A percentile compares a stretch with the other conserved stretches of the same genome.
Conservation (phyloP, 2,329 filamentous ascomycete species). For the Dothideomycetes sp. region DNA sequence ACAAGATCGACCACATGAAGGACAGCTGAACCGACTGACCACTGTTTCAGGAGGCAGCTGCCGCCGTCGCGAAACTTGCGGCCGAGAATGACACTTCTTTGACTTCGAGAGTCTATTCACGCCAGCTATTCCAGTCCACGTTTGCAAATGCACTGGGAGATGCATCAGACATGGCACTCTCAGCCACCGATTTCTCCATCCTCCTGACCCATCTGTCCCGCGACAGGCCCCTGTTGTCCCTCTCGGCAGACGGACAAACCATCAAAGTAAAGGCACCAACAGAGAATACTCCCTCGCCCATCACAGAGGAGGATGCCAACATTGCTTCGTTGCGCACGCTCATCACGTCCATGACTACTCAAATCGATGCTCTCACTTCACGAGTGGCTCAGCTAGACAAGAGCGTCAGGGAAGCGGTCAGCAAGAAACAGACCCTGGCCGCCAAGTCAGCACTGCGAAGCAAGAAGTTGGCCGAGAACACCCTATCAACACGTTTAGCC, state of each 20-base stretch:
- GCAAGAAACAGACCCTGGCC: slow-evolving; percentile 59
- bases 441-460: slow-evolving; percentile 70
- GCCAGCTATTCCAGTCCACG: slow-evolving; percentile 17
- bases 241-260: slow-evolving; percentile 34
- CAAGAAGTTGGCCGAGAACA: slow-evolving; percentile 71
- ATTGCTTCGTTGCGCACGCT: slow-evolving; percentile 73
- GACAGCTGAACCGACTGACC: too few relatives aligned
- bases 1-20: too few relatives aligned
- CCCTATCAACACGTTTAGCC: slow-evolving; percentile 58
- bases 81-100: slow-evolving; percentile 20
- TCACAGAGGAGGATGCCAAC: slow-evolving; percentile 69
- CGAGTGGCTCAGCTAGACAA: slow-evolving; percentile 39
- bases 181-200: slow-evolving; percentile 31
- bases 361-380: slow-evolving; percentile 53
- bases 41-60: slow-evolving; percentile 25
- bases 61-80: slow-evolving; percentile 24
- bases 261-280: slow-evolving; percentile 61
- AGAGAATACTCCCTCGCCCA: slow-evolving; percentile 30
- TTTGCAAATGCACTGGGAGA: slow-evolving; percentile 12
- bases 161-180: slow-evolving; percentile 18
- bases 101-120: slow-evolving; percentile 22
- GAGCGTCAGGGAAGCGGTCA: slow-evolving; percentile 59
- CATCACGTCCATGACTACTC: slow-evolving; percentile 53
- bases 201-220: slow-evolving; percentile 30
- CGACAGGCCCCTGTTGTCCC: slow-evolving; percentile 35